Conservation (phyloP, 768 basidiomycete genomes). For the Boletus fagicola region DNA sequence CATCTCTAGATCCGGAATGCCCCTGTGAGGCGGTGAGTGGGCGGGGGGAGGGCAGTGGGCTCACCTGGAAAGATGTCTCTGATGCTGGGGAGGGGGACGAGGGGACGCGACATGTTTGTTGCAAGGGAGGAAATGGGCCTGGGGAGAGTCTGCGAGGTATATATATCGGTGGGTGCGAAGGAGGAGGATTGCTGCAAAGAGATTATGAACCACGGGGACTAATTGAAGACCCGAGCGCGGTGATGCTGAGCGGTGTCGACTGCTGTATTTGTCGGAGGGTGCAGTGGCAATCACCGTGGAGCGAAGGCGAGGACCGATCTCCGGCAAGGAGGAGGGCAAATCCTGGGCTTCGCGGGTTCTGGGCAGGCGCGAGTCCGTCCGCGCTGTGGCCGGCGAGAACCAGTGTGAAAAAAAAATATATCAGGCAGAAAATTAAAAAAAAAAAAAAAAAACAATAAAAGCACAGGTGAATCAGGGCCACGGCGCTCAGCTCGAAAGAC, state of each 20-base stretch:
- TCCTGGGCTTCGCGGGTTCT: slow-evolving; percentile 24
- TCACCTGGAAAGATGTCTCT: slow-evolving; percentile 56
- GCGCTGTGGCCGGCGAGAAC: too few relatives aligned
- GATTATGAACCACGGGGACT: slow-evolving; percentile 15
- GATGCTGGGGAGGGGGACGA: slow-evolving; percentile 46
- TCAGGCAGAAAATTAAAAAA: too few relatives aligned
- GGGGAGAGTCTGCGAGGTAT: slow-evolving; percentile 4
- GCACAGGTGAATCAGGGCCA: too few relatives aligned
- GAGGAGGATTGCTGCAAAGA: slow-evolving; percentile 4
- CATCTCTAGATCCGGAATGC: slow-evolving; percentile 19
- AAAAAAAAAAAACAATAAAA: too few relatives aligned
- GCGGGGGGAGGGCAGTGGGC: not conserved
- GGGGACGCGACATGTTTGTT: slow-evolving; percentile 30
- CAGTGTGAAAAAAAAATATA: too few relatives aligned
- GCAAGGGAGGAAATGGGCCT: not conserved
- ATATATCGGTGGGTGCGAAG: slow-evolving; percentile 10
- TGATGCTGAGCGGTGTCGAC: slow-evolving; percentile 14
- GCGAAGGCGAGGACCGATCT: slow-evolving; percentile 11
- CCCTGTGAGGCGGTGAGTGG: slow-evolving; percentile 6
- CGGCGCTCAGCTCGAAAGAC: too few relatives aligned
- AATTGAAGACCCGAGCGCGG: slow-evolving; percentile 21
- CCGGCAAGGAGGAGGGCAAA: slow-evolving; percentile 22
- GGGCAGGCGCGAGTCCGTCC: too few relatives aligned
- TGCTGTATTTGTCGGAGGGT: not conserved
- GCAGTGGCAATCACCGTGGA: slow-evolving; percentile 28